Base-by-base conservation (phyloP, 805 yeast species). In the Candida palmyrensis region DNA sequence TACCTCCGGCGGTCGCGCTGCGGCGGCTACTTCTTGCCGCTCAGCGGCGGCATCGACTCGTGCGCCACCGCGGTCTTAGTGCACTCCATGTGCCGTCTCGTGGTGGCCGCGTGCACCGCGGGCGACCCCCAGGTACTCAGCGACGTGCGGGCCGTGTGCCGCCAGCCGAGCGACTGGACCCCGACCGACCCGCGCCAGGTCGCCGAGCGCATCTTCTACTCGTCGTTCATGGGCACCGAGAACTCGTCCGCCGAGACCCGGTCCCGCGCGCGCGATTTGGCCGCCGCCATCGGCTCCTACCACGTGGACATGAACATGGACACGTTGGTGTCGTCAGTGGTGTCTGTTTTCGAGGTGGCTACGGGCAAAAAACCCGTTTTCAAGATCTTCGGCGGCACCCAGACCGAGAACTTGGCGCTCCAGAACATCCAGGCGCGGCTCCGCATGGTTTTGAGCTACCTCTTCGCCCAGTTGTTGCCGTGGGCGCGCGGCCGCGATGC, bases 21-120 rank as follows among this genome's bases (percentile, higher is more conserved):
- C 32, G 86, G 88, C 0, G 99, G 99, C 0, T 92, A 71, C 55
- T 94, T 92, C 59, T 66, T 92, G 29, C 97, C 99, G 0, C 66
- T 92, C 31, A 82, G 95, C 55, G 99, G 99, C 13, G 99, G 99
- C 31, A 90, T 92, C 42, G 99, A 92, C 54, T 84, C 95, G 22
- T 94, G 98, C 66, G 96, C 98, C 2, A 92, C 98, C 1, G 92
- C 97, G 0, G 84, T 84, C 12, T 88, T 92, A 47, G 95, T 92
- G 18, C 85, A 82, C 51, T 84, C 94, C 14, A 92, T 92, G 98
- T 90, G 97, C 54, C 66, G 87, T 21, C 61, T 90, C 13, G 97
- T 90, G 0, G 78, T 77, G 1, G 57, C 71, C 12, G 89, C 85
- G n/a, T 75, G 81, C 30, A 49, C 53, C 8, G 65, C 71, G n/a